A percentile compares a stretch with the other conserved stretches of the same genome.
Evolutionary conservation across 2,329 filamentous ascomycete genomes (phyloP).

Genomic region (Xylariaceae sp.): DNA sequence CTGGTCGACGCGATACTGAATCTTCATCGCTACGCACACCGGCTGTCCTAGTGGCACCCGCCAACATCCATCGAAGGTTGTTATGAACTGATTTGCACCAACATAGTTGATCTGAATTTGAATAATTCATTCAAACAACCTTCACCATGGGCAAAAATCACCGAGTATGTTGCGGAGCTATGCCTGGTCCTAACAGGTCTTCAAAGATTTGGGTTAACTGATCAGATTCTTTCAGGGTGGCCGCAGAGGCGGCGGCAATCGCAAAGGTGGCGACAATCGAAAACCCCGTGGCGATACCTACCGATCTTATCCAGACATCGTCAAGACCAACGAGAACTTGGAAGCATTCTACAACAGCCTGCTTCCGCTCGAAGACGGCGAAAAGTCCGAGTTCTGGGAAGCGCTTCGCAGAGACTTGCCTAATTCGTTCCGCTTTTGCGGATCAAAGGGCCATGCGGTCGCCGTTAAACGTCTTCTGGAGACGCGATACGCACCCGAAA

Average conservation of each 20-base stretch:
- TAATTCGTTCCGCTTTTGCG: conserved; percentile 96
- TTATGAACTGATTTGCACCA: not conserved
- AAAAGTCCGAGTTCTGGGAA: conserved; percentile 78
- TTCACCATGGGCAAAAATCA: conserved; percentile 27
- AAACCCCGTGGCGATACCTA: conserved; percentile 31
- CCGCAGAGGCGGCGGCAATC: conserved; percentile 30
- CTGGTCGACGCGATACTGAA: not conserved
- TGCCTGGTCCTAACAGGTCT: not conserved
- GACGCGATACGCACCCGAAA: conserved; percentile 83
- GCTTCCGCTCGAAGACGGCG: conserved; percentile 68
- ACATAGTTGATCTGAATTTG: not conserved
- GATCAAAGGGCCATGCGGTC: conserved; percentile 91
- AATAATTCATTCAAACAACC: not conserved
- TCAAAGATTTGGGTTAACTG: not conserved
- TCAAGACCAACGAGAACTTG: conserved; percentile 77
- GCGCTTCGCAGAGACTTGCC: conserved; percentile 78
- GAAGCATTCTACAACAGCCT: conserved; percentile 81
- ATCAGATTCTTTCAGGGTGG: conserved; percentile 23
- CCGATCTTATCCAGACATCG: conserved; percentile 53
- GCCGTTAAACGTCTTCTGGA: conserved; percentile 84
- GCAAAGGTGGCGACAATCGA: conserved; percentile 27
- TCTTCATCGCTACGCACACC: not conserved
- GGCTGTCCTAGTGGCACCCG: not conserved
- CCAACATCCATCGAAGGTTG: not conserved
- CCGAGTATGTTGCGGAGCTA: conserved; percentile 21